phyloP scores from a whole-genome alignment of 495 filamentous ascomycete species.

The Delitschia confertaspora region DNA sequence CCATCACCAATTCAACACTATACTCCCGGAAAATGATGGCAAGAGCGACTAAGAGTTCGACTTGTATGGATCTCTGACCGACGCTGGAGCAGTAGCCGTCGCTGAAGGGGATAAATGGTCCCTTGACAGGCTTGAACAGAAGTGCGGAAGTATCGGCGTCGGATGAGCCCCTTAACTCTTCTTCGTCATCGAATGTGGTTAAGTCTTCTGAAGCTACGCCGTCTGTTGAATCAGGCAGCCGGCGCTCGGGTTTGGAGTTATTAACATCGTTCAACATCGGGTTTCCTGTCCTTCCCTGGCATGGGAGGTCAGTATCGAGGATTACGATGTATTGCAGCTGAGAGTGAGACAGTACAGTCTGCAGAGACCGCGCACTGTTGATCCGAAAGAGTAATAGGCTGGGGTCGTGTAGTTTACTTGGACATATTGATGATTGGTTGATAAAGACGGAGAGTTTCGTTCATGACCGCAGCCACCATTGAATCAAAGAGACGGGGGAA shows the following conservation, averaged over 20 bases:
- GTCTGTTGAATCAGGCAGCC: conserved; percentile 44
- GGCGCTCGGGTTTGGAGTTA: conserved; percentile 47
- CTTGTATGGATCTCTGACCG: conserved; percentile 65
- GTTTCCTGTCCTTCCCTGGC: conserved; percentile 4
- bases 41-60: conserved; percentile 62
- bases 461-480: conserved; percentile 58
- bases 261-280: conserved; percentile 44
- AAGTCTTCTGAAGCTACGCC: conserved; percentile 37
- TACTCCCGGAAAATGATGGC: conserved; percentile 55
- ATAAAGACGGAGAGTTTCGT: conserved; percentile 57
- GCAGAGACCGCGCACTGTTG: conserved; percentile 43
- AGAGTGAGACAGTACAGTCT: conserved; percentile 40
- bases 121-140: conserved; percentile 52
- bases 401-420: conserved; percentile 46
- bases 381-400: conserved; percentile 46
- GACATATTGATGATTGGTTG: conserved; percentile 54
- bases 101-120: conserved; percentile 63
- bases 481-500: conserved; percentile 49
- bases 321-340: conserved; percentile 48
- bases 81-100: conserved; percentile 63
- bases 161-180: conserved; percentile 48
- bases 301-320: conserved; percentile 47
- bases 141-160: conserved; percentile 45
- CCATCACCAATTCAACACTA: conserved; percentile 57
- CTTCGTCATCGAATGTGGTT: conserved; percentile 35